phyloP scores from a whole-genome alignment of 2,329 filamentous ascomycete species.

The Exophiala dermatitidis region DNA sequence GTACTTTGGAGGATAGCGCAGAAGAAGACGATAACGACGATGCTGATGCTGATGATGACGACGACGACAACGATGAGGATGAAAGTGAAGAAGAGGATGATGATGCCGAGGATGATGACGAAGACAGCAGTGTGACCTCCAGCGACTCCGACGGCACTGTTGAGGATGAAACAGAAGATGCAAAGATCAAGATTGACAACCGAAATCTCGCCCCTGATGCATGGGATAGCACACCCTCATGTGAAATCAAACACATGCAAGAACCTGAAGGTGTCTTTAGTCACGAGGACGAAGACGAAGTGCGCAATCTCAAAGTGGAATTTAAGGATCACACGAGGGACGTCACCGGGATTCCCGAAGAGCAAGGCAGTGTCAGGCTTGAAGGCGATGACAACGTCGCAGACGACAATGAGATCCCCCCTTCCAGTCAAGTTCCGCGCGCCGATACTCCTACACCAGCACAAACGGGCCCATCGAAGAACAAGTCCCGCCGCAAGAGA shows the following conservation, averaged over 20 bases:
- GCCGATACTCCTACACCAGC: background rate
- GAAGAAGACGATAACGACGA: background rate
- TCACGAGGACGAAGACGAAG: background rate
- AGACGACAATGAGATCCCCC: background rate
- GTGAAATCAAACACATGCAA: no score
- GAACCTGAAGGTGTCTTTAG: no score
- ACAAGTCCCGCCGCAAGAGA: background rate
- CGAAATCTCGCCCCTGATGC: no score
- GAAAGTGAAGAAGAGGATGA: background rate
- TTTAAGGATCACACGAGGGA: background rate
- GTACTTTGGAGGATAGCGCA: background rate
- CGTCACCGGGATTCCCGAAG: background rate
- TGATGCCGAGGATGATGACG: background rate
- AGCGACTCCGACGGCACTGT: no score
- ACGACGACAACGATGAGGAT: background rate
- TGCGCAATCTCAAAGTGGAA: background rate
- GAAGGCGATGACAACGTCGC: background rate
- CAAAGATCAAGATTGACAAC: no score
- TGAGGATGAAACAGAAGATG: no score
- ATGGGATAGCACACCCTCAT: no score
- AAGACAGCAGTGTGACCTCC: background rate
- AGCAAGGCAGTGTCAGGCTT: background rate
- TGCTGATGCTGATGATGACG: background rate
- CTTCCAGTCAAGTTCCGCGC: background rate
- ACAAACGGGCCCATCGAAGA: background rate